Evolutionary conservation across 2,329 filamentous ascomycete species (phyloP), one percentile per base, ranked within the genome.

Genomic region (Fusarium sp.): DNA sequence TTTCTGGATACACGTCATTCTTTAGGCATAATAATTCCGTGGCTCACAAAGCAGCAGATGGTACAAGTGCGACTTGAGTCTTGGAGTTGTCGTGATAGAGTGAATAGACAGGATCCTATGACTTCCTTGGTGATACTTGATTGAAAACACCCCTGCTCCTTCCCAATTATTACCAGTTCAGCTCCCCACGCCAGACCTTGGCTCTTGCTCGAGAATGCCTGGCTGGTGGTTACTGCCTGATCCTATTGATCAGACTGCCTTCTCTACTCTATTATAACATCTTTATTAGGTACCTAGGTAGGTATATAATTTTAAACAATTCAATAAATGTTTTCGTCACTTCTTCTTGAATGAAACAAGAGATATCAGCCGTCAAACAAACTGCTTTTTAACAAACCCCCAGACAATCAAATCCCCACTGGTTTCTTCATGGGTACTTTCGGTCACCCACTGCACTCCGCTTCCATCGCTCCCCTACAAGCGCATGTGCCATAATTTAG

Each of bases 401-500:
- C 42, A 55, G 33, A 21, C 57, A 63, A 62, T 55, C 35, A 55
- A 24, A 24, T 55, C 57, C 54, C 57, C 29, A 23, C 55, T n/a
- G 21, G 44, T 62, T 50, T 53, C 44, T 62, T n/a, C 38, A 63
- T 64, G 44, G 62, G 21, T 38, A n/a, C n/a, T 24, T 28, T 26
- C 24, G 21, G 24, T 37, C 38, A 23, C 24, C 47, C 60, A 33
- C 38, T 41, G 21, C 13, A 43, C 58, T 50, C 56, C 39, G 33
- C 39, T 57, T 49, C 38, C 24, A 31, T 46, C 37, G 42, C 33
- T 56, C 18, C 41, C 47, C 41, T 62, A 43, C 43, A 44, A 44
- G 38, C 39, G n/a, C 57, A 33, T 58, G 33, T 57, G 57, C 41
- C 41, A 60, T 60, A 57, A 57, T 42, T 57, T 60, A 57, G 41